These are phyloP conservation scores for Didymella sp. DNA, from an alignment of 2,329 filamentous ascomycete genomes.

Conservation along the genomic window DNA sequence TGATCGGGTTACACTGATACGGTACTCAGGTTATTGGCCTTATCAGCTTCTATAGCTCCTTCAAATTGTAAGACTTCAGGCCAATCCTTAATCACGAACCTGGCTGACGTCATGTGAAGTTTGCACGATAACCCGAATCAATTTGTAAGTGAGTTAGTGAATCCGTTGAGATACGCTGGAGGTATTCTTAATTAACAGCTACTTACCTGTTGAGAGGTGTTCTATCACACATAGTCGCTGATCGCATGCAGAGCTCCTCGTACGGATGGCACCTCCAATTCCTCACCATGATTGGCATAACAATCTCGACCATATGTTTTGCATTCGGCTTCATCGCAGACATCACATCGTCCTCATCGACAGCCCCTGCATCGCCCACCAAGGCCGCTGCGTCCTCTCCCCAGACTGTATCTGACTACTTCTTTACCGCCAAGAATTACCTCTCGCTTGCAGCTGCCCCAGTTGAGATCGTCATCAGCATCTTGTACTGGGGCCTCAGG, in stretches of 20 bases:
- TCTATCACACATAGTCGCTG: no score
- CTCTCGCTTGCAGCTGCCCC: slow-evolving; percentile 71
- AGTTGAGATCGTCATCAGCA: slow-evolving; percentile 72
- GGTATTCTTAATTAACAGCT: neutral
- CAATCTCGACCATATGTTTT: slow-evolving; percentile 68
- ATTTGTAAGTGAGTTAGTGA: slow-evolving; percentile 26
- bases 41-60: slow-evolving; percentile 54
- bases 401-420: slow-evolving; percentile 53
- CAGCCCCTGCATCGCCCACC: slow-evolving; percentile 41
- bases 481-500: slow-evolving; percentile 75
- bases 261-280: slow-evolving; percentile 76
- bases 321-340: slow-evolving; percentile 68
- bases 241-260: slow-evolving; percentile 55
- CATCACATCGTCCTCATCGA: slow-evolving; percentile 43
- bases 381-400: neutral
- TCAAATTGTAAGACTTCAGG: slow-evolving; percentile 44
- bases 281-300: slow-evolving; percentile 75
- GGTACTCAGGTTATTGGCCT: slow-evolving; percentile 47
- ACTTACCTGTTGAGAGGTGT: no score
- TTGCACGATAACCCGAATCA: slow-evolving; percentile 41
- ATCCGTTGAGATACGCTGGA: no score
- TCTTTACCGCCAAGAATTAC: slow-evolving; percentile 72
- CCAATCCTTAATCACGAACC: neutral
- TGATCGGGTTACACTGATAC: neutral
- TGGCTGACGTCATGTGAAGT: slow-evolving; percentile 34